These are phyloP conservation scores for Schwanniomyces sp. DNA, from an alignment of 805 yeast genomes.

Conservation along the genomic window DNA sequence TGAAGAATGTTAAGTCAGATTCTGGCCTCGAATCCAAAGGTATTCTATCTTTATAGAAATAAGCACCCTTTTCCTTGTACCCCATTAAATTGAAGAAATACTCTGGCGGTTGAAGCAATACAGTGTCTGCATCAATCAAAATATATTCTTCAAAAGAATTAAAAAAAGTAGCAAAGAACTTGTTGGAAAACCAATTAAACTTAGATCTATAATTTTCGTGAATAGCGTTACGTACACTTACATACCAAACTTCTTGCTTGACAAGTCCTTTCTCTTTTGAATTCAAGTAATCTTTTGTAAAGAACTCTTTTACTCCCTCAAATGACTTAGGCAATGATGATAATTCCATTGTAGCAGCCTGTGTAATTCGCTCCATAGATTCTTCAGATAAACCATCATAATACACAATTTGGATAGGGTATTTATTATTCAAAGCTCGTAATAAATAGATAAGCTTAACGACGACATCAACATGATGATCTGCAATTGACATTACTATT, in stretches of 20 bases:
- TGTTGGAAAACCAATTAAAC: conserved; percentile 31
- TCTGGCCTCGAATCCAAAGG: conserved; percentile 23
- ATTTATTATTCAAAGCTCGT: conserved; percentile 32
- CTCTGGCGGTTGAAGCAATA: conserved; percentile 30
- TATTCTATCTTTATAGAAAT: conserved; percentile 30
- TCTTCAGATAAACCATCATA: conserved; percentile 26
- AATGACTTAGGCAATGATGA: conserved; percentile 24
- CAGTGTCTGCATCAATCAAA: conserved; percentile 54
- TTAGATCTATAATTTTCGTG: conserved; percentile 20
- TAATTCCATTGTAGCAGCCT: conserved; percentile 27
- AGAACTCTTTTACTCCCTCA: conserved; percentile 15
- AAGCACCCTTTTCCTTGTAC: conserved; percentile 33
- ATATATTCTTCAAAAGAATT: conserved; percentile 58
- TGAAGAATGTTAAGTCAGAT: conserved; percentile 22
- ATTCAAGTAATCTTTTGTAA: conserved; percentile 21
- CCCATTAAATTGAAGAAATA: conserved; percentile 29
- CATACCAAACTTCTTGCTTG: conserved; percentile 39
- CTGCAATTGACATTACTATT: conserved; percentile 31
- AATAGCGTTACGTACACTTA: conserved; percentile 26
- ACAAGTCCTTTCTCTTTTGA: conserved; percentile 24
- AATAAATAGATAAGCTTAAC: conserved; percentile 30
- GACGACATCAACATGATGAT: conserved; percentile 28
- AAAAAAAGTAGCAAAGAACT: conserved; percentile 57
- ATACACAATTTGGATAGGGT: conserved; percentile 37
- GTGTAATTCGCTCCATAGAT: conserved; percentile 22